Evolutionary conservation across 306 rosid species (phyloP).

Genomic region (Hippophae gyantsensis): DNA sequence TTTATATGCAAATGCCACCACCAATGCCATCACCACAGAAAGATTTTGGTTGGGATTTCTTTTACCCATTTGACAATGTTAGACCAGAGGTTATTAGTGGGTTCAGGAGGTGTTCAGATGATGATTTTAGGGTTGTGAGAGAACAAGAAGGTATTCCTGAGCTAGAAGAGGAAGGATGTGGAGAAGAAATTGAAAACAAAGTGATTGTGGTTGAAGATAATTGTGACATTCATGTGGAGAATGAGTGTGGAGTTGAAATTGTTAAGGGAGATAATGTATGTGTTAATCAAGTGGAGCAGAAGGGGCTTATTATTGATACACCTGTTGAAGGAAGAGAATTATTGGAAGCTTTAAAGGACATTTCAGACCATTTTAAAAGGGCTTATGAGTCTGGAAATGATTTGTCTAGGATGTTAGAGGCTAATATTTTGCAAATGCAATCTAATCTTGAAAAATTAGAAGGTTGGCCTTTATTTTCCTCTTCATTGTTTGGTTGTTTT

Average conservation of each 20-base stretch:
- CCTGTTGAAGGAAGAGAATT: constrained; percentile 82
- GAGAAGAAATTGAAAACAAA: constrained; percentile 37
- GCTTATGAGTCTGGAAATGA: constrained; percentile 75
- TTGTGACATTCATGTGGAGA: constrained; percentile 15
- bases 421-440: constrained; percentile 68
- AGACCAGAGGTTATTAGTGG: constrained; percentile 55
- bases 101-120: constrained; percentile 52
- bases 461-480: constrained; percentile 38
- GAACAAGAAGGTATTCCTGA: constrained; percentile 98
- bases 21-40: constrained; percentile 70
- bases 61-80: constrained; percentile 68
- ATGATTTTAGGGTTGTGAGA: constrained; percentile 77
- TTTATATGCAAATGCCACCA: constrained; percentile 76
- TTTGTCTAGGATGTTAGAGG: constrained; percentile 85
- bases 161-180: constrained; percentile 66
- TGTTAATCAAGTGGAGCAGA: constrained; percentile 36
- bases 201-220: constrained; percentile 36
- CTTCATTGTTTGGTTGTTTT: neutral
- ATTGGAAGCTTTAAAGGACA: constrained; percentile 76
- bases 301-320: constrained; percentile 50
- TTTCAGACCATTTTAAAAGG: constrained; percentile 63
- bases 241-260: constrained; percentile 34
- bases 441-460: constrained; percentile 78
- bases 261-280: constrained; percentile 31
- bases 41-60: constrained; percentile 92